phyloP scores from a whole-genome alignment of 148 eudicot genomes.

The Vaccinium vitisidaea region DNA sequence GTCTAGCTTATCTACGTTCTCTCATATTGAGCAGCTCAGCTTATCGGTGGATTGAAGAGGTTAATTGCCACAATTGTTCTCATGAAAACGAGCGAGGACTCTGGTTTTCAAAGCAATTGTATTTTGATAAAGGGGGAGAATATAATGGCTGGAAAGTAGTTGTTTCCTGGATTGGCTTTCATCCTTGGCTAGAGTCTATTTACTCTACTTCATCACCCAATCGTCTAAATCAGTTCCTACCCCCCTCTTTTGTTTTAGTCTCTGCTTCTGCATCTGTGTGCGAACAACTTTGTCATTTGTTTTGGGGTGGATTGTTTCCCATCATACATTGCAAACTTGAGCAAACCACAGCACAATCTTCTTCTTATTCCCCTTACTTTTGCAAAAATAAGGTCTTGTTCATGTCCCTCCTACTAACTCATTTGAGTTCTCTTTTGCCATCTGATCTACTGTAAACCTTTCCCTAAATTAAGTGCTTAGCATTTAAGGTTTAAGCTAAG shows the following conservation, averaged over 20 bases:
- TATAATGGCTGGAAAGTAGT: background rate
- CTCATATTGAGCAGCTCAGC: background rate
- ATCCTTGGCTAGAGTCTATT: background rate
- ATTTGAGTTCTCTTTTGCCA: background rate
- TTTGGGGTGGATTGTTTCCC: background rate
- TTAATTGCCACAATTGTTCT: background rate
- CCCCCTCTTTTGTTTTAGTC: background rate
- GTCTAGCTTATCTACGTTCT: background rate
- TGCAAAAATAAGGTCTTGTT: background rate
- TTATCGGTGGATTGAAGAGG: slow-evolving; percentile 3
- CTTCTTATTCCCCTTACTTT: background rate
- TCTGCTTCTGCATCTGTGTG: background rate
- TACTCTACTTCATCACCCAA: background rate
- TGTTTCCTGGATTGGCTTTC: background rate
- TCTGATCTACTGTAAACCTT: background rate
- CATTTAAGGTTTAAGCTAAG: background rate
- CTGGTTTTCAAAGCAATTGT: background rate
- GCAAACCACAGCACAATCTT: background rate
- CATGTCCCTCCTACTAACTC: background rate
- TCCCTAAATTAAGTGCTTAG: background rate
- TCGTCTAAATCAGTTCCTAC: background rate
- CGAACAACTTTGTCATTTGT: background rate
- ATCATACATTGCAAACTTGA: background rate
- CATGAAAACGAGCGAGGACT: background rate
- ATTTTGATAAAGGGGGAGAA: background rate